Conservation (phyloP, 1,139 yeast genomes). For the Entelexis paramagnoliae region DNA sequence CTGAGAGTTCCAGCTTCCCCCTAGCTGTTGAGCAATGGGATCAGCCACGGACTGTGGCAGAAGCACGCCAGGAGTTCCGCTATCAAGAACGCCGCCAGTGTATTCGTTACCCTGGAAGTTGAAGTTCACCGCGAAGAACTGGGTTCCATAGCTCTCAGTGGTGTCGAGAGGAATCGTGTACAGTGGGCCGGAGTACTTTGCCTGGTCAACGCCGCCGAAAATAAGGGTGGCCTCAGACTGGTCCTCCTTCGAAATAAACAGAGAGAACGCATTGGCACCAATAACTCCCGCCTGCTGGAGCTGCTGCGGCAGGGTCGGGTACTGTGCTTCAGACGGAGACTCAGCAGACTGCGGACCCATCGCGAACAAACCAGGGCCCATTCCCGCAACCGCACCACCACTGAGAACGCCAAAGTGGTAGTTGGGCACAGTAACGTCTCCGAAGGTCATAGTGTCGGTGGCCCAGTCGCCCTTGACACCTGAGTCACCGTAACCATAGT, state of each 20-base stretch:
- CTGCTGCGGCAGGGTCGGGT: conserved; percentile 50
- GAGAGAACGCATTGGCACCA: conserved; percentile 43
- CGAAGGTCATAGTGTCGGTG: conserved; percentile 30
- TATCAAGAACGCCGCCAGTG: conserved; percentile 15
- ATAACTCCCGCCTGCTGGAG: conserved; percentile 46
- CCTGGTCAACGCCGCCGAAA: conserved; percentile 52
- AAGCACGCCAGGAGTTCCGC: conserved; percentile 34
- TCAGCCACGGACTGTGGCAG: conserved; percentile 38
- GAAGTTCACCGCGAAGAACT: conserved; percentile 11
- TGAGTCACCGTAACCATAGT: conserved; percentile 14
- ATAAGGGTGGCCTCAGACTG: conserved; percentile 40
- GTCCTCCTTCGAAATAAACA: conserved; percentile 38
- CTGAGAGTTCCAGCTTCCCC: conserved; percentile 5
- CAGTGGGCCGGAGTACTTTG: conserved; percentile 43
- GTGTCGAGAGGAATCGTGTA: conserved; percentile 34
- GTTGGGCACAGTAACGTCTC: conserved; percentile 37
- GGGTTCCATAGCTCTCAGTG: conserved; percentile 27
- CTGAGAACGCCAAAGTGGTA: conserved; percentile 25
- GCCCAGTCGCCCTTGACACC: conserved; percentile 17
- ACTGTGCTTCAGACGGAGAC: conserved; percentile 35
- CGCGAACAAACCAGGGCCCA: conserved; percentile 19
- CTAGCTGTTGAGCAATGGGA: conserved; percentile 28
- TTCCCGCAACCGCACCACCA: conserved; percentile 11
- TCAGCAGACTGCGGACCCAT: conserved; percentile 17
- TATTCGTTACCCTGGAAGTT: conserved; percentile 9